Evolutionary conservation across 345 rosid genomes (phyloP).

Genomic region (Brassica incana): DNA sequence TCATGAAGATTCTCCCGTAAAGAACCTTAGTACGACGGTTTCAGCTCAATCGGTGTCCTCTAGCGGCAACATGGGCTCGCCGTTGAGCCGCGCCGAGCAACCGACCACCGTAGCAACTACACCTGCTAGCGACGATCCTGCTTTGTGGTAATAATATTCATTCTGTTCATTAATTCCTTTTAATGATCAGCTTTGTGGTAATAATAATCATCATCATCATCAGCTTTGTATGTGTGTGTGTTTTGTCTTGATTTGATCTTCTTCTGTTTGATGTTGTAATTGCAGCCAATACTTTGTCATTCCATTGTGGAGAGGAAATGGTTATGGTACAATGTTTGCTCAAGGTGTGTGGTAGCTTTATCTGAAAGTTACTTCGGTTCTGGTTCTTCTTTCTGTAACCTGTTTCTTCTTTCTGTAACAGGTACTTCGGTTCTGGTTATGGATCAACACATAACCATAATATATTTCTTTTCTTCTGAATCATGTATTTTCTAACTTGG

Average conservation of each 20-base stretch:
- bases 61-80: too few species aligned
- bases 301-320: conserved; percentile 90
- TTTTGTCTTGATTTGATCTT: conserved; percentile 4
- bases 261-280: background rate
- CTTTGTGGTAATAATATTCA: too few species aligned
- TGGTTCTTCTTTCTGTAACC: too few species aligned
- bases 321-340: conserved; percentile 86
- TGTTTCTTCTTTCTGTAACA: conserved; percentile 72
- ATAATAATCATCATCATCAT: background rate
- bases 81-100: too few species aligned
- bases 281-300: conserved; percentile 86
- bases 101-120: too few species aligned
- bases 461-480: conserved; percentile 1
- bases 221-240: background rate
- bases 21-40: too few species aligned
- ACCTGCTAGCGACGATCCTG: too few species aligned
- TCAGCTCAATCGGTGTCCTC: too few species aligned
- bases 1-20: too few species aligned
- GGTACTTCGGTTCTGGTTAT: conserved; percentile 51
- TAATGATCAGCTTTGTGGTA: conserved; percentile 63
- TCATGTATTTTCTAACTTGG: background rate
- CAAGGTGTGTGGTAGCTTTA: conserved; percentile 39
- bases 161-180: too few species aligned
- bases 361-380: background rate
- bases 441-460: conserved; percentile 2